phyloP scores from a whole-genome alignment of 2,329 filamentous ascomycete species.

The Neonectria hederae region DNA sequence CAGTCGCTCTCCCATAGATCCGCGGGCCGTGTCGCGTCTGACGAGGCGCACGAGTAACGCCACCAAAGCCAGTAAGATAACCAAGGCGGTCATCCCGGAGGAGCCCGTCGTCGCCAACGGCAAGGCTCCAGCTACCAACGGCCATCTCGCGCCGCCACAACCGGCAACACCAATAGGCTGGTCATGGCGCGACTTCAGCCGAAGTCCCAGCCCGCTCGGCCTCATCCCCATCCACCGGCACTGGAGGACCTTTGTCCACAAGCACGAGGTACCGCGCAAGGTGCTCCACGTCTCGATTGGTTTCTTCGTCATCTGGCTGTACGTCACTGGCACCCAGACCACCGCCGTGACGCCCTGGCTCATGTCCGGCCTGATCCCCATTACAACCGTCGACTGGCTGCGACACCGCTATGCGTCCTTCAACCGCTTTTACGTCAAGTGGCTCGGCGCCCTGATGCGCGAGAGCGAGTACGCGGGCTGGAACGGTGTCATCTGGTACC shows the following conservation, averaged over 20 bases:
- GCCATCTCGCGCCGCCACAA: slow-evolving; percentile 75
- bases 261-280: slow-evolving; percentile 96
- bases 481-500: slow-evolving; percentile 97
- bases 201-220: slow-evolving; percentile 91
- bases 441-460: slow-evolving; percentile 91
- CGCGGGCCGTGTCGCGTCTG: slow-evolving; percentile 62
- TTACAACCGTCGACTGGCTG: slow-evolving; percentile 81
- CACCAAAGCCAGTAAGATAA: slow-evolving; percentile 41
- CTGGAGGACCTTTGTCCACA: slow-evolving; percentile 92
- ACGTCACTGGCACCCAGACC: slow-evolving; percentile 80
- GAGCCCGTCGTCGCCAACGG: slow-evolving; percentile 44
- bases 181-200: slow-evolving; percentile 87
- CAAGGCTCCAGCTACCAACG: slow-evolving; percentile 57
- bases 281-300: slow-evolving; percentile 94
- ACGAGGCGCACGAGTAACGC: slow-evolving; percentile 57
- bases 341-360: slow-evolving; percentile 84
- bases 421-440: slow-evolving; percentile 86
- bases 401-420: slow-evolving; percentile 84
- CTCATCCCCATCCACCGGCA: slow-evolving; percentile 94
- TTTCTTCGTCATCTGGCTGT: slow-evolving; percentile 89
- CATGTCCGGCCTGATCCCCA: slow-evolving; percentile 82
- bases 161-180: slow-evolving; percentile 68
- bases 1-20: slow-evolving; percentile 73
- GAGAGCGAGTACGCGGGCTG: slow-evolving; percentile 94
- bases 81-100: slow-evolving; percentile 32